A percentile compares a stretch with the other conserved stretches of the same genome.
Evolutionary conservation across 179 eudicot genomes (phyloP).

Genomic region (Beta macrorhiza): DNA sequence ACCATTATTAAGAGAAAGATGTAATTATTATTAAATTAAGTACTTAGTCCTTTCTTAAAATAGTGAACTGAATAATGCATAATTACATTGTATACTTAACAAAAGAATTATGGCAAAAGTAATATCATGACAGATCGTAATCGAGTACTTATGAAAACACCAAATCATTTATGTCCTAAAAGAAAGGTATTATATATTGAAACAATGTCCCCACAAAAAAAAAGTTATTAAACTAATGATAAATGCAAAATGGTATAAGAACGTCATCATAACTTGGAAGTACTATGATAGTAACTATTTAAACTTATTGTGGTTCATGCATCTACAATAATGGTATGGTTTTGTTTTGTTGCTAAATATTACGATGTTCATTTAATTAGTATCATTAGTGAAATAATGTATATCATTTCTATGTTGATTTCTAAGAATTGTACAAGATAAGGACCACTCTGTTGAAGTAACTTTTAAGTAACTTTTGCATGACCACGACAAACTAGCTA

Average conservation of each 20-base stretch:
- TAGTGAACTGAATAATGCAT: too few species aligned
- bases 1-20: too few species aligned
- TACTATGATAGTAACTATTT: neutral
- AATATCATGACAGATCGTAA: neutral
- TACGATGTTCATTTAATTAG: neutral
- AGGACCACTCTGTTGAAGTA: conserved; percentile 15
- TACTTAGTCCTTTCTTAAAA: too few species aligned
- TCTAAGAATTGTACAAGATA: neutral
- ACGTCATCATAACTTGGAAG: neutral
- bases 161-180: neutral
- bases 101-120: neutral
- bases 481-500: conserved; percentile 20
- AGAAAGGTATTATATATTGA: neutral
- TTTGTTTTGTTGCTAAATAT: neutral
- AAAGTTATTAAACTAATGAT: neutral
- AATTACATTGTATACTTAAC: neutral
- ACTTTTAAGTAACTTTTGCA: conserved; percentile 29
- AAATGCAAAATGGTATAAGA: neutral
- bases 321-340: neutral
- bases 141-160: neutral
- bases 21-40: too few species aligned
- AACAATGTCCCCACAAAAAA: too few species aligned
- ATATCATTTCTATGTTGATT: neutral
- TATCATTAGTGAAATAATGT: too few species aligned
- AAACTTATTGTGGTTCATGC: too few species aligned